phyloP scores from a whole-genome alignment of 2,329 filamentous ascomycete species.

The Ceratocystis papillata region DNA sequence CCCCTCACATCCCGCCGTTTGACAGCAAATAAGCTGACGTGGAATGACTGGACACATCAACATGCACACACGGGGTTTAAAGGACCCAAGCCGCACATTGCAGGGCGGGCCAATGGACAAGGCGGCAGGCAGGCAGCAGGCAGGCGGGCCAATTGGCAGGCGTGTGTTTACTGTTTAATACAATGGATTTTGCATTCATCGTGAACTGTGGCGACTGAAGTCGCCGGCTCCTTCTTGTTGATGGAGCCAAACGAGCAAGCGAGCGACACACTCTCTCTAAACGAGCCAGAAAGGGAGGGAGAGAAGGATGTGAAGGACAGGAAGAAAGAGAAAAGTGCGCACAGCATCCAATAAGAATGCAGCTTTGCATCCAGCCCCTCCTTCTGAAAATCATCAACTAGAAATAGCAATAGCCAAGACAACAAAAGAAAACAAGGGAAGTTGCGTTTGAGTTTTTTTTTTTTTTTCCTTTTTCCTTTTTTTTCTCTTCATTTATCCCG shows the following conservation, averaged over 20 bases:
- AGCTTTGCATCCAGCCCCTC: background rate
- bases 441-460: background rate
- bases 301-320: background rate
- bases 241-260: too few relatives aligned
- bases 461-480: background rate
- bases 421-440: background rate
- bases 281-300: too few relatives aligned
- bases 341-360: background rate
- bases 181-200: too few relatives aligned
- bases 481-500: background rate
- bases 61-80: background rate
- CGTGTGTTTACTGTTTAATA: too few relatives aligned
- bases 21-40: constrained; percentile 5
- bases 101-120: background rate
- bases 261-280: too few relatives aligned
- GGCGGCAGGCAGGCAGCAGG: too few relatives aligned
- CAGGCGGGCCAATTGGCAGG: too few relatives aligned
- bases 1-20: too few relatives aligned
- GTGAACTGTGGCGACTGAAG: too few relatives aligned
- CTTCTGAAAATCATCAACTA: background rate
- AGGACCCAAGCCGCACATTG: background rate
- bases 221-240: too few relatives aligned
- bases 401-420: background rate
- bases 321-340: background rate
- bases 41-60: background rate